Percentiles rank a stretch among this genome's conserved stretches.
Conservation (phyloP, 2,329 filamentous ascomycete species). For the Ophiostoma angusticollis region DNA sequence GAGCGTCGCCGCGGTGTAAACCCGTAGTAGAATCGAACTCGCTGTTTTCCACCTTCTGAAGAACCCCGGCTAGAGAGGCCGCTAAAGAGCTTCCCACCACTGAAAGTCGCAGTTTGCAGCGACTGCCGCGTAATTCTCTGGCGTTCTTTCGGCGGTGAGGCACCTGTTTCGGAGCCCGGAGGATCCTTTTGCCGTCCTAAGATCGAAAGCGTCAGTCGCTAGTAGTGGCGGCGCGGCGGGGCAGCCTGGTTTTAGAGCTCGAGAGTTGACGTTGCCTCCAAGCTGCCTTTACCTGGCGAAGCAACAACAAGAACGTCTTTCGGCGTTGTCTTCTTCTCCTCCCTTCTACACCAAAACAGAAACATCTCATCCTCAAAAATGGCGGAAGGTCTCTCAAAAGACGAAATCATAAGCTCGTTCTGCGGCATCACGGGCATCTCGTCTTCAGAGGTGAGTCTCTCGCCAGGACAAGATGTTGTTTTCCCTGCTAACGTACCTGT, state of each 20-base stretch:
- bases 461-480: no score
- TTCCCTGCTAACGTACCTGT: neutral
- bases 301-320: neutral
- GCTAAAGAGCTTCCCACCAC: no score
- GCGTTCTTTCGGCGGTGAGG: neutral
- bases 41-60: no score
- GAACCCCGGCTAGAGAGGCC: no score
- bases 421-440: slow-evolving; percentile 12
- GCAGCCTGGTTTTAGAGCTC: neutral
- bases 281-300: slow-evolving; percentile 7
- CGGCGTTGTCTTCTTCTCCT: neutral
- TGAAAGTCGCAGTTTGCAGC: no score
- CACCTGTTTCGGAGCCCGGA: slow-evolving; percentile 1
- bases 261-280: slow-evolving; percentile 11
- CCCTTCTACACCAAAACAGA: neutral
- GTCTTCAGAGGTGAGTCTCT: slow-evolving; percentile 2
- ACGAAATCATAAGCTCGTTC: slow-evolving; percentile 13
- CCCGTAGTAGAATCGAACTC: no score
- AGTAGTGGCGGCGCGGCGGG: no score
- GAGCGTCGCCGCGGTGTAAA: no score
- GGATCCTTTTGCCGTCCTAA: slow-evolving; percentile 5
- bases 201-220: neutral
- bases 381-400: slow-evolving; percentile 8
- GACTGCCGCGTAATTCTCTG: slow-evolving; percentile 7
- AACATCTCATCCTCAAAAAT: slow-evolving; percentile 2